These are phyloP conservation scores for Porogramme epimiltina DNA, from an alignment of 1,284 basidiomycete genomes.

Conservation along the genomic window DNA sequence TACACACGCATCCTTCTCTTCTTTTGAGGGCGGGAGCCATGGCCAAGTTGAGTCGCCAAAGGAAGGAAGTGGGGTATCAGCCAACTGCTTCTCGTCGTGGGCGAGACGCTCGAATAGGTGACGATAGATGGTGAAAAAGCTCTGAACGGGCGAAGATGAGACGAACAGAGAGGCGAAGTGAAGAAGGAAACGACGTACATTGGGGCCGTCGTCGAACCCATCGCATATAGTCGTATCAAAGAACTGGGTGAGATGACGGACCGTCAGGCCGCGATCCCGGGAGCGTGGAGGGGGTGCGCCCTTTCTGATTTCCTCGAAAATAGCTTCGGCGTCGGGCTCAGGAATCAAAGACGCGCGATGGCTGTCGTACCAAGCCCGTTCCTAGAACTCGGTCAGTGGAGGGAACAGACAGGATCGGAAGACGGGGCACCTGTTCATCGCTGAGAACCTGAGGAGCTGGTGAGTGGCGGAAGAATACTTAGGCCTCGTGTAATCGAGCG, in stretches of 20 bases:
- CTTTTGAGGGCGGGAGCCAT: slow-evolving; percentile 56
- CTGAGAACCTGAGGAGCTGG: slow-evolving; percentile 67
- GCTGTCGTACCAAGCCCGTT: slow-evolving; percentile 98
- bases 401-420: neutral
- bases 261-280: slow-evolving; percentile 79
- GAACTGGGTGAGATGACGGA: slow-evolving; percentile 84
- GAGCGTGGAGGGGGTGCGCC: slow-evolving; percentile 71
- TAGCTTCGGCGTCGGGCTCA: slow-evolving; percentile 79
- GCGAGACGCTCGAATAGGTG: slow-evolving; percentile 87
- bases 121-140: slow-evolving; percentile 91
- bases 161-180: neutral
- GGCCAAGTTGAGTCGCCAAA: slow-evolving; percentile 85
- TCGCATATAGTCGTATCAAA: slow-evolving; percentile 80
- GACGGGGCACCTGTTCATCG: slow-evolving; percentile 82
- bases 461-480: slow-evolving; percentile 3
- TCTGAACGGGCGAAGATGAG: slow-evolving; percentile 43
- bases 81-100: slow-evolving; percentile 76
- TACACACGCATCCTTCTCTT: slow-evolving; percentile 47
- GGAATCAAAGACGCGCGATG: slow-evolving; percentile 86
- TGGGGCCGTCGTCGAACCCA: slow-evolving; percentile 68
- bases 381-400: slow-evolving; percentile 55
- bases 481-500: slow-evolving; percentile 3
- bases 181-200: slow-evolving; percentile 50
- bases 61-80: slow-evolving; percentile 65
- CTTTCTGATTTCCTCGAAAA: slow-evolving; percentile 83